A percentile compares a stretch with the other conserved stretches of the same genome.
Evolutionary conservation across 371 early-diverging fungal genomes (phyloP).

Genomic region (Catenaria anguillulae): DNA sequence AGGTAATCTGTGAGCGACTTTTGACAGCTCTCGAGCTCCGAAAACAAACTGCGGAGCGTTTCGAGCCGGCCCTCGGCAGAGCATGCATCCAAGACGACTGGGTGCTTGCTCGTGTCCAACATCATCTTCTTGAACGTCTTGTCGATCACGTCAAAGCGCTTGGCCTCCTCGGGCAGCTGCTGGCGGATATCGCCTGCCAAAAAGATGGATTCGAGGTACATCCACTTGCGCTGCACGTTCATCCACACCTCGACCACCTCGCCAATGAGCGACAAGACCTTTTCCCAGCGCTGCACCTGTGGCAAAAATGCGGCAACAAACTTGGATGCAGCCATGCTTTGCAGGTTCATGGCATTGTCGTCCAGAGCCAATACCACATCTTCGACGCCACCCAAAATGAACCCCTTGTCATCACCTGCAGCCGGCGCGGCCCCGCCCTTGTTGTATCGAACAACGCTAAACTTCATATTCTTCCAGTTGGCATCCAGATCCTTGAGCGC

Average conservation of each 20-base stretch:
- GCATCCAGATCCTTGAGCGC: slow-evolving; percentile 33
- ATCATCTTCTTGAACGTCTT: slow-evolving; percentile 40
- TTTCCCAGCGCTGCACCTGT: slow-evolving; percentile 41
- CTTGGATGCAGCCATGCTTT: slow-evolving; percentile 37
- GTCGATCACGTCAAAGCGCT: slow-evolving; percentile 35
- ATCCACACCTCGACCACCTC: slow-evolving; percentile 42
- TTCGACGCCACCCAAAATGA: slow-evolving; percentile 35
- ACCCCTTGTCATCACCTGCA: slow-evolving; percentile 33
- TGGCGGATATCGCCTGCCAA: slow-evolving; percentile 35
- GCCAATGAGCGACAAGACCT: slow-evolving; percentile 35
- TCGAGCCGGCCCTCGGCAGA: slow-evolving; percentile 32
- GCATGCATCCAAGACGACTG: slow-evolving; percentile 34
- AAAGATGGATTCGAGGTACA: slow-evolving; percentile 44
- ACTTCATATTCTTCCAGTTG: slow-evolving; percentile 33
- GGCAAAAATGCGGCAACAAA: slow-evolving; percentile 41
- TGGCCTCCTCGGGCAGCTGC: slow-evolving; percentile 42
- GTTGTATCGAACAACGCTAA: slow-evolving; percentile 37
- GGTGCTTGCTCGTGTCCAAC: slow-evolving; percentile 37
- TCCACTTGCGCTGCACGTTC: slow-evolving; percentile 43
- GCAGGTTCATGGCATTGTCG: slow-evolving; percentile 41
- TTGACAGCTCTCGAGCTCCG: slow-evolving; percentile 36
- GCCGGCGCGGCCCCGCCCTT: slow-evolving; percentile 19
- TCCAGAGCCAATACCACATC: slow-evolving; percentile 33
- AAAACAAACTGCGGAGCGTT: slow-evolving; percentile 24
- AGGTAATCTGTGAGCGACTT: slow-evolving; percentile 39